Evolutionary conservation across 306 rosid species (phyloP).

Genomic region (Potentilla sterilis): DNA sequence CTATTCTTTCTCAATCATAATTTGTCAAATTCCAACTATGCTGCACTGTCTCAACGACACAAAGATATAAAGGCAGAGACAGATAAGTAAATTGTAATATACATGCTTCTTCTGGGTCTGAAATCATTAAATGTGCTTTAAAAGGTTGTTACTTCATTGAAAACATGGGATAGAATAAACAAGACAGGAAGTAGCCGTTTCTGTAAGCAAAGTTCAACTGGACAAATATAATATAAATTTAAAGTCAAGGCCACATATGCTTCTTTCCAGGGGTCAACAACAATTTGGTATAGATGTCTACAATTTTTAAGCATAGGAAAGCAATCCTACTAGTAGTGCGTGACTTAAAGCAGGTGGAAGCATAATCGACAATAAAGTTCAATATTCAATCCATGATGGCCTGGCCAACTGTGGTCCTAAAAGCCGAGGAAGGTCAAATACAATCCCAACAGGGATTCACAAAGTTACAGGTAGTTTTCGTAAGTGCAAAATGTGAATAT

Average conservation of each 20-base stretch:
- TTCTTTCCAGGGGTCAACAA: background rate
- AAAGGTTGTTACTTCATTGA: background rate
- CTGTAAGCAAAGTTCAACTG: background rate
- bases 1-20: background rate
- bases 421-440: background rate
- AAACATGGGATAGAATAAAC: background rate
- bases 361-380: background rate
- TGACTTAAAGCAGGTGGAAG: background rate
- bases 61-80: background rate
- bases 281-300: background rate
- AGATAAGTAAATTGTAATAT: background rate
- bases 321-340: background rate
- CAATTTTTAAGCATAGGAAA: background rate
- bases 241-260: background rate
- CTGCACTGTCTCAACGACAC: background rate
- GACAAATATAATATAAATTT: background rate
- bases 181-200: background rate
- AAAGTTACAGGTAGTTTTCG: background rate
- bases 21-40: background rate
- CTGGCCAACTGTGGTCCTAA: background rate
- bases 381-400: constrained; percentile 1
- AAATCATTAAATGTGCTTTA: background rate
- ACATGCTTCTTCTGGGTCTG: background rate
- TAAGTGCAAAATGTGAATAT: background rate
- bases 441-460: background rate